phyloP scores from a whole-genome alignment of 2,329 filamentous ascomycete genomes.

The Dichotomopilus funicola region DNA sequence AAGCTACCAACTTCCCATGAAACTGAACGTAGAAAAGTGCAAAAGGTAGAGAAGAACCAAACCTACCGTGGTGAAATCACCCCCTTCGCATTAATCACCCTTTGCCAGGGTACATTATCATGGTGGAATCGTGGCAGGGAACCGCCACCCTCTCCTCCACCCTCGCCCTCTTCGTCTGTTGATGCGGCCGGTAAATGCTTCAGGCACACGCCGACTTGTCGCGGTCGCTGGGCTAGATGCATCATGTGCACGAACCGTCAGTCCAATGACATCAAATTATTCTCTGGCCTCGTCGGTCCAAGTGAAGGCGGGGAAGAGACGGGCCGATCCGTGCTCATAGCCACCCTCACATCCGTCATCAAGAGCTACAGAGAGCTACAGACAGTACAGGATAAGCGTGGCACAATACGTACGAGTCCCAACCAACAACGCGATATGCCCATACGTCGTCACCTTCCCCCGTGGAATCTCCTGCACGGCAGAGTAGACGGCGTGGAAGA shows the following conservation, averaged over 20 bases:
- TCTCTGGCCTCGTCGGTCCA: not conserved
- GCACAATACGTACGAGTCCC: conserved; percentile 55
- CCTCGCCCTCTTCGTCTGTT: conserved; percentile 15
- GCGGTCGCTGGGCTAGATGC: conserved; percentile 57
- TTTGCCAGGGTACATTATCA: conserved; percentile 85
- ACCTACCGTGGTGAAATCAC: conserved; percentile 72
- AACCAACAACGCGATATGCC: conserved; percentile 66
- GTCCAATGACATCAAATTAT: too few species aligned
- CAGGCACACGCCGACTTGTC: conserved; percentile 85
- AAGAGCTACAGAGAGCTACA: not conserved
- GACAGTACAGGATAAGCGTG: not conserved
- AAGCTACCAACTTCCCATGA: too few species aligned
- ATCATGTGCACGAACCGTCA: too few species aligned
- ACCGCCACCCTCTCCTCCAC: too few species aligned
- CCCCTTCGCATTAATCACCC: conserved; percentile 83
- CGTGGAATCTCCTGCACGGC: conserved; percentile 79
- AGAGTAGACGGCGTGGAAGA: conserved; percentile 71
- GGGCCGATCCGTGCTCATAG: not conserved
- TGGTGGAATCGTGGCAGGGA: conserved; percentile 53
- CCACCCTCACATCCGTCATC: too few species aligned
- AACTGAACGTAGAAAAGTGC: not conserved
- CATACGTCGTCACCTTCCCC: conserved; percentile 83
- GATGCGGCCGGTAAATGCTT: conserved; percentile 67
- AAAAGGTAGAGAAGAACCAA: not conserved
- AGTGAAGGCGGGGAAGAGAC: not conserved